These are phyloP conservation scores for Pichia exigua DNA, from an alignment of 805 yeast genomes.

Conservation along the genomic window DNA sequence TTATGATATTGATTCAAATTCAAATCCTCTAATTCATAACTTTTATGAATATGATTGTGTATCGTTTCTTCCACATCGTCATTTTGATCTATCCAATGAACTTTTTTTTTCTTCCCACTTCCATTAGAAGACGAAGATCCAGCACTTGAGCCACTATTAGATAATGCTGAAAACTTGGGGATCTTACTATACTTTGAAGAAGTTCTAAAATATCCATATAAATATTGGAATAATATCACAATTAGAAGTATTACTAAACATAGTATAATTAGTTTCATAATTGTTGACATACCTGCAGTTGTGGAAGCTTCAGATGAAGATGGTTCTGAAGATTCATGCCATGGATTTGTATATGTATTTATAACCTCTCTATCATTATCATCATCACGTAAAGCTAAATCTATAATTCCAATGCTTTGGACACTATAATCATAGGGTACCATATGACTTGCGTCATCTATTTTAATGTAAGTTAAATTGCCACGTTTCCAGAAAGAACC, in stretches of 20 bases:
- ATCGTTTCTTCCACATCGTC: slow-evolving; percentile 9
- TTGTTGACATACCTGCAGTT: no score
- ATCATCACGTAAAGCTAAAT: slow-evolving; percentile 23
- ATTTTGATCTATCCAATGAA: slow-evolving; percentile 24
- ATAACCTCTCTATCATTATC: slow-evolving; percentile 5
- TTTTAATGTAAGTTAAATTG: slow-evolving; percentile 68
- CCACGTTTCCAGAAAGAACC: slow-evolving; percentile 43
- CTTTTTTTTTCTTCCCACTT: slow-evolving; percentile 25
- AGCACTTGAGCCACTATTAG: slow-evolving; percentile 4
- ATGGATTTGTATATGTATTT: background rate
- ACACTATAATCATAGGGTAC: slow-evolving; percentile 78
- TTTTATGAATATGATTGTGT: background rate
- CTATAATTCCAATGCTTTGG: slow-evolving; percentile 62
- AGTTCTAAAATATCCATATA: background rate
- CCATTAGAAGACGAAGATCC: slow-evolving; percentile 1
- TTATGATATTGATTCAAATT: background rate
- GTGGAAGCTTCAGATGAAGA: background rate
- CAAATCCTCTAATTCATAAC: slow-evolving; percentile 6
- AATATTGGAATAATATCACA: background rate
- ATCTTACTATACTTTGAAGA: background rate
- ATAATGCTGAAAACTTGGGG: slow-evolving; percentile 2
- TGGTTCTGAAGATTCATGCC: background rate
- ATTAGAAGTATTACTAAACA: background rate
- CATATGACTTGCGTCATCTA: slow-evolving; percentile 84
- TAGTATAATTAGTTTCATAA: background rate